phyloP scores from a whole-genome alignment of 257 asterid species.

The Solanum phureja region DNA sequence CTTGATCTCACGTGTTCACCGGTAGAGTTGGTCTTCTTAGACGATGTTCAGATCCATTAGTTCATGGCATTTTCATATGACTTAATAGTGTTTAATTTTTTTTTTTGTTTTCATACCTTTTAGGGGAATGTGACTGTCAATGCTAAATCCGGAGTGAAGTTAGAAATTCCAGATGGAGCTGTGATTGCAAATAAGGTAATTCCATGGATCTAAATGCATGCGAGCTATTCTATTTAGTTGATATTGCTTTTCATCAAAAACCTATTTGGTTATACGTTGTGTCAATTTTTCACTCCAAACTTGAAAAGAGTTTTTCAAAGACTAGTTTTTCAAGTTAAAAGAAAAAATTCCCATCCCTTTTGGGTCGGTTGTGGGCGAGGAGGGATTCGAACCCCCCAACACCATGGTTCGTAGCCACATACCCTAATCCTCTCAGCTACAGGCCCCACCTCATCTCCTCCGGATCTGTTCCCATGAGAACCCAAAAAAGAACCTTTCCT shows the following conservation, averaged over 20 bases:
- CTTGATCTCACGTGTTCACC: background rate
- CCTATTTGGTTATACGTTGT: background rate
- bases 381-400: background rate
- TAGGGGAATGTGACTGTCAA: constrained; percentile 79
- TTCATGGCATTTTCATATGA: background rate
- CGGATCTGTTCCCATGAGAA: background rate
- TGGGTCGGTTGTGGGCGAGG: background rate
- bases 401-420: background rate
- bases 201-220: background rate
- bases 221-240: background rate
- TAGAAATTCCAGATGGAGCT: constrained; percentile 78
- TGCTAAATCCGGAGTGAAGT: constrained; percentile 69
- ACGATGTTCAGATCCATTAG: background rate
- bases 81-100: background rate
- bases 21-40: background rate
- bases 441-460: background rate
- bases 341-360: background rate
- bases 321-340: background rate
- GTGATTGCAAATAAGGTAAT: constrained; percentile 71
- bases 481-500: background rate
- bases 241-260: background rate
- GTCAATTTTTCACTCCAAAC: background rate
- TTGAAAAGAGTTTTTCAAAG: background rate
- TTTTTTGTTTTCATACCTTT: background rate
- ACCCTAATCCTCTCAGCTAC: background rate